Percentiles rank a stretch among this genome's conserved stretches.
phyloP scores from a whole-genome alignment of 768 basidiomycete species.

The Aureoboletus auriporus region DNA sequence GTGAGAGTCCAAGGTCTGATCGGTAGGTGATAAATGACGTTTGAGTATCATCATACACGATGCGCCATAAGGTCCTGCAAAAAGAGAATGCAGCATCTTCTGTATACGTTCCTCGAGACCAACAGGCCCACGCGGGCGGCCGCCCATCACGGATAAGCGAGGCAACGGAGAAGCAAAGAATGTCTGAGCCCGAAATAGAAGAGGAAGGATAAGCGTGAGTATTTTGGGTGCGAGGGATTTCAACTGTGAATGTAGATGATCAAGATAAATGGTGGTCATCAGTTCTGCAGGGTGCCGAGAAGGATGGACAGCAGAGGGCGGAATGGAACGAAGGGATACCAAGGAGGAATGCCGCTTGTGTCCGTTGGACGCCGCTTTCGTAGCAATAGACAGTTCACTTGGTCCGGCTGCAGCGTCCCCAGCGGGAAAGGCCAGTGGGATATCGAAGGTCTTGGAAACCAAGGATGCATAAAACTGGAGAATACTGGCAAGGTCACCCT shows the following conservation, averaged over 20 bases:
- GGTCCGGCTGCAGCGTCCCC: constrained; percentile 26
- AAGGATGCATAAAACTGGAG: constrained; percentile 58
- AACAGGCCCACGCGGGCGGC: constrained; percentile 29
- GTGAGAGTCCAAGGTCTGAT: constrained; percentile 22
- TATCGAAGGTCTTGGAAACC: constrained; percentile 49
- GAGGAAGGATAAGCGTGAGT: constrained; percentile 56
- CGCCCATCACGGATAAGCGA: constrained; percentile 52
- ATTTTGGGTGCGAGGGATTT: constrained; percentile 54
- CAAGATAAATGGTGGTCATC: constrained; percentile 58
- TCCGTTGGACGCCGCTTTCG: constrained; percentile 24
- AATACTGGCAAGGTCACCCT: constrained; percentile 52
- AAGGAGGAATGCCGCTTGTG: constrained; percentile 65
- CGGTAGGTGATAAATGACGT: constrained; percentile 45
- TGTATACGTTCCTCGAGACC: constrained; percentile 53
- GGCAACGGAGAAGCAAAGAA: constrained; percentile 66
- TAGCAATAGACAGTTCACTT: constrained; percentile 24
- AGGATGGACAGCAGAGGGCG: constrained; percentile 28
- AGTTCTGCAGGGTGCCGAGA: constrained; percentile 58
- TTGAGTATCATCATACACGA: constrained; percentile 63
- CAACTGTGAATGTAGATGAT: constrained; percentile 57
- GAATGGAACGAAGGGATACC: constrained; percentile 45
- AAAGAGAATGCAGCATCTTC: constrained; percentile 51
- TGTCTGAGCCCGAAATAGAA: constrained; percentile 68
- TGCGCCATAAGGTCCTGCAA: constrained; percentile 62
- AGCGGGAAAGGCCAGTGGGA: constrained; percentile 21